Evolutionary conservation across 192 early-diverging fungal genomes (phyloP).

Genomic region (Dispira simplex): DNA sequence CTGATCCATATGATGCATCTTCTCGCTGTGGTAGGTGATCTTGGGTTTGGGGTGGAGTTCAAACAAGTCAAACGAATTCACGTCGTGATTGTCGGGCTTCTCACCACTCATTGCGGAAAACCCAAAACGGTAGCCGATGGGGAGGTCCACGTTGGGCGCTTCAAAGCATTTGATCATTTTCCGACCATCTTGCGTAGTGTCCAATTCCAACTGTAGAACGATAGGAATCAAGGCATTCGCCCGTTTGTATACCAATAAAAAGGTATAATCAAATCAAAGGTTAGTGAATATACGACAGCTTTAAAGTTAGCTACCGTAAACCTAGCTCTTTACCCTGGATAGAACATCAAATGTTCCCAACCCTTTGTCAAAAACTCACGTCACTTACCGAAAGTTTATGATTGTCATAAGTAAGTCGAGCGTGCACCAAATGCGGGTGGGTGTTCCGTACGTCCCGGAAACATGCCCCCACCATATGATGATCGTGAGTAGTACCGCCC

Average conservation of each 20-base stretch:
- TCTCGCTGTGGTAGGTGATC: neutral
- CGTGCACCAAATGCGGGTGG: neutral
- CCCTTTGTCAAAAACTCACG: no score
- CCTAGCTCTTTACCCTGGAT: no score
- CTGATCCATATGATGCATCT: slow-evolving; percentile 3
- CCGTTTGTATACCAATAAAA: neutral
- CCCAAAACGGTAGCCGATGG: slow-evolving; percentile 9
- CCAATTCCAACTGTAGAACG: neutral
- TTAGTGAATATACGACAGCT: no score
- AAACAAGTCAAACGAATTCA: slow-evolving; percentile 9
- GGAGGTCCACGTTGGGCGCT: slow-evolving; percentile 6
- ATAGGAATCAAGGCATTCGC: slow-evolving; percentile 6
- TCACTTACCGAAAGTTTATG: neutral
- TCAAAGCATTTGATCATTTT: slow-evolving; percentile 8
- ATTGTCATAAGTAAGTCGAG: neutral
- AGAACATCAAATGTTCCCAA: no score
- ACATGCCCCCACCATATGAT: slow-evolving; percentile 4
- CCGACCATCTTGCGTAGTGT: neutral
- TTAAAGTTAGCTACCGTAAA: no score
- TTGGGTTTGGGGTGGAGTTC: slow-evolving; percentile 9
- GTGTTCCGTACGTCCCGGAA: slow-evolving; percentile 6
- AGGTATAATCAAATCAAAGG: neutral
- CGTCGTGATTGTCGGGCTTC: slow-evolving; percentile 10
- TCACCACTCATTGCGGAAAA: neutral
- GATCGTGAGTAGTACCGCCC: slow-evolving; percentile 11